Evolutionary conservation across 371 early-diverging fungal genomes (phyloP).

Genomic region (Apophysomyces ossiformis): DNA sequence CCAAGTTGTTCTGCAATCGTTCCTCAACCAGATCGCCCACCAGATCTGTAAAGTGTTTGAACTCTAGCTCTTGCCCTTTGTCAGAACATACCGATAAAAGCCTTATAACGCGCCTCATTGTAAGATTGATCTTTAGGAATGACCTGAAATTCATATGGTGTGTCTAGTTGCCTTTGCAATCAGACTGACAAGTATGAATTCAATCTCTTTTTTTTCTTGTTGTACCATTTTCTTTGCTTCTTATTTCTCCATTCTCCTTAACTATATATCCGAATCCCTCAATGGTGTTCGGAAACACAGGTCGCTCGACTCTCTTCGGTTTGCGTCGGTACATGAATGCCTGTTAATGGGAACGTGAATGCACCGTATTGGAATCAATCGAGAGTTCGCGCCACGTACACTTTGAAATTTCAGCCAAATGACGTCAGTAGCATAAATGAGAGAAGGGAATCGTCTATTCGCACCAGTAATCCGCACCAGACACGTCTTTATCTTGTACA

Average conservation of each 20-base stretch:
- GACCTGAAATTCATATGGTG: constrained; percentile 41
- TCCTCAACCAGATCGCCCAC: constrained; percentile 44
- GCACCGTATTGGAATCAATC: too few relatives aligned
- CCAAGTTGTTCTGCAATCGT: constrained; percentile 26
- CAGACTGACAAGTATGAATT: not conserved
- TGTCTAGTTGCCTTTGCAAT: constrained; percentile 20
- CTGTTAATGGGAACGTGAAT: too few relatives aligned
- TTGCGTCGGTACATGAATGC: constrained; percentile 31
- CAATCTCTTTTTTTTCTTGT: not conserved
- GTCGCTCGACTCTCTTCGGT: constrained; percentile 22
- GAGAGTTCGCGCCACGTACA: not conserved
- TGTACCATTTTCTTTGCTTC: constrained; percentile 33
- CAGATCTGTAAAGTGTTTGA: constrained; percentile 25
- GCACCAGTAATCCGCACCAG: too few relatives aligned
- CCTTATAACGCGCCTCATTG: constrained; percentile 47
- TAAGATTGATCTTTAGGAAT: constrained; percentile 40
- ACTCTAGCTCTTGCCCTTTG: not conserved
- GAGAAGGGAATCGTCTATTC: too few relatives aligned
- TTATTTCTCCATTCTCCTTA: constrained; percentile 43
- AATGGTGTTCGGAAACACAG: constrained; percentile 39
- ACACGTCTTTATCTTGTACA: too few relatives aligned
- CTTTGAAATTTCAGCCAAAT: not conserved
- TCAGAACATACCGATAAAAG: constrained; percentile 37
- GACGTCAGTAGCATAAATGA: too few relatives aligned
- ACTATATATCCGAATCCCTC: constrained; percentile 46